Base-by-base conservation (phyloP, 2,329 filamentous ascomycete genomes). In the Colletotrichum caudatum region DNA sequence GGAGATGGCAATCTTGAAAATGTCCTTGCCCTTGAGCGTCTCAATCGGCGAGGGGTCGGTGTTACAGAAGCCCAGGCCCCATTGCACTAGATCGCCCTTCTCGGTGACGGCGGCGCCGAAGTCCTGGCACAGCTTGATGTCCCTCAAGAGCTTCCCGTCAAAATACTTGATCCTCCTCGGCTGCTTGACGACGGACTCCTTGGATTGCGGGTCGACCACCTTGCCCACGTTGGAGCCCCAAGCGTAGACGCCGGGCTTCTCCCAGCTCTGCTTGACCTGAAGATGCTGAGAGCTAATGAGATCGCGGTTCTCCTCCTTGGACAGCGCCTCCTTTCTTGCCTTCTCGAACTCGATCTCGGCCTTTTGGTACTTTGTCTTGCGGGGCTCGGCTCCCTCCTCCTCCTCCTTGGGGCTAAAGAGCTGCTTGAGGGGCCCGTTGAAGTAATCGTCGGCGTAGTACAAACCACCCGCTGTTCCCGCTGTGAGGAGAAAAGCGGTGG, bases 31-130 rank as follows among this genome's bases (percentile, higher is more conserved):
- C 71, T 83, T 90, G 65, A 99, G 82, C 0, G 95, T 98, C 60
- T 87, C 84, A 1, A 86, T 86, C 0, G 95, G 96, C 39, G 85
- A 83, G 12, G 85, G 88, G 39, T 89, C 84, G 5, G 89, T 86
- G 66, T 88, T 86, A 8, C 92, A 92, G 79, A 92, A 98, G 4
- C 87, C 93, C 4, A 87, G 86, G 1, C 96, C 96, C 96, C 96
- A 99, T 82, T 98, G 95, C 16, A 98, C 85, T 56, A 99, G 81
- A 79, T 98, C 93, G 5, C 96, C 96, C 73, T 92, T 91, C 79
- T 98, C 95, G 5, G 91, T 92, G 51, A 98, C 91, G 12, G 96
- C 96, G 5, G 91, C 95, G 11, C 94, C 96, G 78, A 97, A 95
- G 51, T 90, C 89, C 65, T 90, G 87, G 71, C 94, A 93, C 61